Conservation (phyloP, 345 rosid species). For the Nephelium lappaceum region DNA sequence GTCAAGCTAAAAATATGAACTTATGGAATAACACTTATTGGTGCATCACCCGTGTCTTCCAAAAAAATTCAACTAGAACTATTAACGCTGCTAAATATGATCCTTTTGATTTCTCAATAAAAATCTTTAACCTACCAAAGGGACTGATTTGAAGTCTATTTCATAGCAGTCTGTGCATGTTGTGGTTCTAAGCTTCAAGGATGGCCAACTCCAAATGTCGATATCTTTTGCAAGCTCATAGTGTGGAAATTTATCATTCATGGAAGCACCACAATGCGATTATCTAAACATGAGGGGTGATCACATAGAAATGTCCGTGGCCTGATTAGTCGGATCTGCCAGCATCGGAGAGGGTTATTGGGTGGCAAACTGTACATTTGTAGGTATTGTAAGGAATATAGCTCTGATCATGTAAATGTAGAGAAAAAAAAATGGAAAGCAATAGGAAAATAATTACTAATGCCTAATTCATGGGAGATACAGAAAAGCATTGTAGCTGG, state of each 20-base stretch:
- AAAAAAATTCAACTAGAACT: neutral
- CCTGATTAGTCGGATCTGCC: conserved; percentile 11
- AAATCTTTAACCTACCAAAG: neutral
- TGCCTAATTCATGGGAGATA: conserved; percentile 11
- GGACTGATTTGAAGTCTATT: conserved; percentile 11
- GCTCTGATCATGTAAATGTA: conserved; percentile 37
- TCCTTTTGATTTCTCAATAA: neutral
- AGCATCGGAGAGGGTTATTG: conserved; percentile 22
- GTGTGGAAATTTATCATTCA: conserved; percentile 9
- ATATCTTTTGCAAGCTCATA: conserved; percentile 12
- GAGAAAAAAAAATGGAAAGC: conserved; percentile 24
- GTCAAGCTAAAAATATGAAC: neutral
- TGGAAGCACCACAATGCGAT: neutral
- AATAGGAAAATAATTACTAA: conserved; percentile 26
- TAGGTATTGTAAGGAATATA: conserved; percentile 58
- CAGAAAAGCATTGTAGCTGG: conserved; percentile 28
- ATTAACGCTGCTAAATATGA: neutral
- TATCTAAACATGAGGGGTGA: neutral
- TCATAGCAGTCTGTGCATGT: conserved; percentile 17
- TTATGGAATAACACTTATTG: neutral
- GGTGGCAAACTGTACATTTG: conserved; percentile 53
- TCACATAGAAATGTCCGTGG: neutral
- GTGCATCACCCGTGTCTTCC: neutral
- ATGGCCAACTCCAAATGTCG: conserved; percentile 22
- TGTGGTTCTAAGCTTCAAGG: conserved; percentile 29